Base-by-base conservation (phyloP, 23 red algal genomes). In the Gracilariopsis chorda region DNA sequence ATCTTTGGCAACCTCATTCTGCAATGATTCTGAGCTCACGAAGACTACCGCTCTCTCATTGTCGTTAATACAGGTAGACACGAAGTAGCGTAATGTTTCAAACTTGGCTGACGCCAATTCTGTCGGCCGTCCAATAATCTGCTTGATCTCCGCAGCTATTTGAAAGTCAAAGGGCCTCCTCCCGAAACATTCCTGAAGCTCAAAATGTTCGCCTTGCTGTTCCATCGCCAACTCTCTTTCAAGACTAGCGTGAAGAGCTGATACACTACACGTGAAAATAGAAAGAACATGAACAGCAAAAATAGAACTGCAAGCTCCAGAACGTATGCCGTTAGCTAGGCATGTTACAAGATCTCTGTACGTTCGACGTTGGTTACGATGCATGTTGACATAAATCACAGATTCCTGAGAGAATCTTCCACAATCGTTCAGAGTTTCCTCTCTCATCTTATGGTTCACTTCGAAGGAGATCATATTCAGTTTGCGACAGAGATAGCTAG, bases 251-350 rank as follows among this genome's bases (percentile, higher is more conserved):
- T 53, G 30, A n/a, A 48, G 33, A 80, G 76, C 76, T 57, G 48
- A 37, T 48, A 37, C 52, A 59, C 42, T 28, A 21, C 48, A 53
- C 4, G 76, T 25, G 55, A 59, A 53, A 2, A 80, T 80, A 34
- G 76, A 80, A 20, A 80, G 48, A 80, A 80, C 33, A 11, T 80
- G 76, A 48, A 34, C 48, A 48, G 76, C 76, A 58, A 57, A 32
- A 58, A 57, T n/a, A 8, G 48, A 28, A 41, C 76, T 80, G 24
- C 48, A 57, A 8, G 16, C 2, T 1, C 48, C 40, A 17, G 24
- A 37, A 4, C 35, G 52, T 41, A 43, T 43, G 2, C 23, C 76
- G 51, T 3, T 48, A 19, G 33, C 76, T 34, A 80, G 20, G 30
- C 23, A 35, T 11, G 51, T 53, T 10, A 59, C 51, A 35, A 80